Percentiles rank a stretch among this genome's conserved stretches.
phyloP scores from a whole-genome alignment of 208 protist genomes.

The Crithidia fasciculata region DNA sequence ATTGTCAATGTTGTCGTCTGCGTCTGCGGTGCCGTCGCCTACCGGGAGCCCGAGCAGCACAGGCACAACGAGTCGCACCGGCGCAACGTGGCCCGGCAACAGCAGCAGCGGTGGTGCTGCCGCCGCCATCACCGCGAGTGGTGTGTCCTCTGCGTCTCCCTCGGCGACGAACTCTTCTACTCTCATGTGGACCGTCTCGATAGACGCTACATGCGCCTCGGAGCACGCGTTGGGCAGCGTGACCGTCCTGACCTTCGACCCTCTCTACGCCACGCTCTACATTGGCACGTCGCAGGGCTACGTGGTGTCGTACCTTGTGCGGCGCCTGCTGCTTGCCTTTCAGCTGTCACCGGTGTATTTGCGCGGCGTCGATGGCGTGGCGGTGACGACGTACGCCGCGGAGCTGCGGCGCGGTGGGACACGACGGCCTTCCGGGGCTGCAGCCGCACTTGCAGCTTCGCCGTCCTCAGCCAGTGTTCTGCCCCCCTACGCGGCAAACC shows the following conservation, averaged over 20 bases:
- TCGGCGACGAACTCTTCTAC: constrained; percentile 12
- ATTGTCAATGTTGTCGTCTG: no score
- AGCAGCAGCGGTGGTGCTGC: no score
- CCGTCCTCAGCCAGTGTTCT: neutral
- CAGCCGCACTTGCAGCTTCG: no score
- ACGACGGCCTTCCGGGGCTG: neutral
- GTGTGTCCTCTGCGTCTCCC: neutral
- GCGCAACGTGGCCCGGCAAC: no score
- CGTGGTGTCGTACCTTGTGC: constrained; percentile 71
- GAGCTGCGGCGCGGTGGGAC: constrained; percentile 37
- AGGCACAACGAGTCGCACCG: no score
- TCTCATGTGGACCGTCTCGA: constrained; percentile 34
- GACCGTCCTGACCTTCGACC: constrained; percentile 64
- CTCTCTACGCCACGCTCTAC: constrained; percentile 61
- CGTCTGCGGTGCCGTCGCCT: no score
- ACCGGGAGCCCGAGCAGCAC: no score
- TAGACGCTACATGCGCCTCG: constrained; percentile 28
- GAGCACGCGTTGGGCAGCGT: constrained; percentile 44
- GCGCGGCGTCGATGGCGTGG: constrained; percentile 28
- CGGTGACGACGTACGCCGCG: constrained; percentile 34
- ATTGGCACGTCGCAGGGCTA: constrained; percentile 76
- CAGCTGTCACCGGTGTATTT: constrained; percentile 62
- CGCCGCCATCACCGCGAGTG: no score
- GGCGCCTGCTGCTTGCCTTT: constrained; percentile 64
- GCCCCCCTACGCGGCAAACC: constrained; percentile 4